Evolutionary conservation across 805 yeast species (phyloP).

Genomic region (Wickerhamomyces sydowiorum): DNA sequence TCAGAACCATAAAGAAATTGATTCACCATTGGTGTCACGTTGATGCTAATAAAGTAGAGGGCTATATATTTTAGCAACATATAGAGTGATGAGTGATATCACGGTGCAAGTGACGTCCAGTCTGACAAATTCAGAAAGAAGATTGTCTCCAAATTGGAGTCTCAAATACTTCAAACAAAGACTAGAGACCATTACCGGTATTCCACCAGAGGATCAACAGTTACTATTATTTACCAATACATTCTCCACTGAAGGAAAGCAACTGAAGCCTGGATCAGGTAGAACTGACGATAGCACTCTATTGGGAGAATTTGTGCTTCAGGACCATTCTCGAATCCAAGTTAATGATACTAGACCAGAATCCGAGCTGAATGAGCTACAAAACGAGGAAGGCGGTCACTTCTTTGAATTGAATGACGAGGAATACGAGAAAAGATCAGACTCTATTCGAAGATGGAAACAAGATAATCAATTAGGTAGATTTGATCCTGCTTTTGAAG

Average conservation of each 20-base stretch:
- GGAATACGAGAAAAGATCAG: constrained; percentile 52
- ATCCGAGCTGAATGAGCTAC: constrained; percentile 40
- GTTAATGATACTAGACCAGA: constrained; percentile 52
- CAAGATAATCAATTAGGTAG: constrained; percentile 61
- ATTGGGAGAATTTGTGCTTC: constrained; percentile 14
- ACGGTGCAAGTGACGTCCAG: constrained; percentile 56
- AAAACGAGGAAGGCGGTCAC: constrained; percentile 28
- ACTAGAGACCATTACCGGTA: constrained; percentile 70
- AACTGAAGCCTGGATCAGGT: constrained; percentile 13
- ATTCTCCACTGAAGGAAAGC: constrained; percentile 24
- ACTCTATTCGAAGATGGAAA: constrained; percentile 78
- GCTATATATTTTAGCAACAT: no score
- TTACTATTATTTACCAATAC: constrained; percentile 39
- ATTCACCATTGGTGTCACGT: no score
- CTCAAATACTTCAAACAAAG: constrained; percentile 44
- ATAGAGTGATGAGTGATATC: constrained; percentile 31
- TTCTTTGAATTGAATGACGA: constrained; percentile 46
- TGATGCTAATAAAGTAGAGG: no score
- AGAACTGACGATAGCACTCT: constrained; percentile 11
- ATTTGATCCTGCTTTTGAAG: constrained; percentile 48
- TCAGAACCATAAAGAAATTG: no score
- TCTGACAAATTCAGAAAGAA: constrained; percentile 63
- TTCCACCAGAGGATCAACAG: constrained; percentile 52
- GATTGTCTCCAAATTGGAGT: constrained; percentile 60
- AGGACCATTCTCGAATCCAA: constrained; percentile 43